Base-by-base conservation (phyloP, 169 alveolate genomes). In the Plasmodium cynomolgi region DNA sequence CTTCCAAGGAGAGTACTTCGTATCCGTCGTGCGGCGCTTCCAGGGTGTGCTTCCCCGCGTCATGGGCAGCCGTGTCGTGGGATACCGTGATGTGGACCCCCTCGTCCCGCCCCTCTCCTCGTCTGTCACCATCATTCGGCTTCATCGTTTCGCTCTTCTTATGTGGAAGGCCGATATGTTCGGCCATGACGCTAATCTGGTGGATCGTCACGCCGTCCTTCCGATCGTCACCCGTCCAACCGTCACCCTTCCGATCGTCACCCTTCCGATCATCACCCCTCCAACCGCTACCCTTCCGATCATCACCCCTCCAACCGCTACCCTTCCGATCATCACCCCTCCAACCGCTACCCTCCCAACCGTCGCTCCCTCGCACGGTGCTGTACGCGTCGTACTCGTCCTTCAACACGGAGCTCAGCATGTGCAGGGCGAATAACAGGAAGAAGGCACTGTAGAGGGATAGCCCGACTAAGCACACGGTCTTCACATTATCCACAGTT, bases 1-100 rank as follows among this genome's bases (percentile, higher is more conserved):
- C 95, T 34, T 95, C 93, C 50, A 86, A 37, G n/a, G 93, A 75
- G 31, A 54, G 23, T 0, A 75, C 81, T 75, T 86, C 93, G 44
- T 39, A 85, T 3, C 81, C 93, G 13, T 75, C 93, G n/a, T 2
- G 8, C 33, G 85, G 26, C 23, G 8, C 81, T 31, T 3, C 79
- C 4, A 50, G 54, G n/a, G 29, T 50, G 2, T 34, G 29, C 1
- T 13, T 47, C 26, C 2, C 73, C 26, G 15, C 20, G 31, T 26
- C 33, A 23, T 41, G 50, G 17, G 15, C 3, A 8, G 15, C 2
- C 50, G 50, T 2, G 4, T 41, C 50, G 2, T 41, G 15, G 17
- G 50, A 6, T 0, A 15, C 77, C 2, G 50, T 62, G 7, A 6
- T 20, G 5, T 86, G 62, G 5, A 2, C 54, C 26, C 8, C 82